Percentiles rank a stretch among this genome's conserved stretches.
These are phyloP conservation scores for Saccharum officinarum DNA, from an alignment of 176 grass and related monocot species.

Conservation along the genomic window DNA sequence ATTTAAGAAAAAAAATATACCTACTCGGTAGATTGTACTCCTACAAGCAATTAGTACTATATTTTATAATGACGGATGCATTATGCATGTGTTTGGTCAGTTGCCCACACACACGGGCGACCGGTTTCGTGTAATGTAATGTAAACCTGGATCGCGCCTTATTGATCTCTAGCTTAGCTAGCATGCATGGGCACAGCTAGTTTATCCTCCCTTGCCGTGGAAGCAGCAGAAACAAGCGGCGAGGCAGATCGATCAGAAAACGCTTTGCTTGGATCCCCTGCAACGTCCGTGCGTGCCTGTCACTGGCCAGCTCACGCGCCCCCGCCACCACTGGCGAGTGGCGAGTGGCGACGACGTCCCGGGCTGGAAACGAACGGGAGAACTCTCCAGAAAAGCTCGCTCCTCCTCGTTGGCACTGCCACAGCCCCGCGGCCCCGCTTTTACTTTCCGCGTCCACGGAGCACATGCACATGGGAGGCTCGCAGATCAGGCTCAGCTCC, in stretches of 20 bases:
- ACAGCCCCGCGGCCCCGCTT: background rate
- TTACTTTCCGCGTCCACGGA: conserved; percentile 14
- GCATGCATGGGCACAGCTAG: background rate
- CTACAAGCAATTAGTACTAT: no score
- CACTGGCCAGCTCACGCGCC: conserved; percentile 36
- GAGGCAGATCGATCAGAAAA: background rate
- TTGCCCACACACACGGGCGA: background rate
- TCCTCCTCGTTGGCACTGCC: background rate
- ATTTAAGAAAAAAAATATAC: no score
- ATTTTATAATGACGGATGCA: background rate
- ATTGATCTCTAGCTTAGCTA: background rate
- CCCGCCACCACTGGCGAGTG: background rate
- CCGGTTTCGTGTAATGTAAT: conserved; percentile 11
- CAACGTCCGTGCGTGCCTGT: conserved; percentile 34
- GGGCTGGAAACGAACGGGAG: background rate
- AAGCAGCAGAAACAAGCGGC: background rate
- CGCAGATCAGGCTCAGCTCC: background rate
- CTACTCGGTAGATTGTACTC: no score
- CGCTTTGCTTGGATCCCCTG: conserved; percentile 58
- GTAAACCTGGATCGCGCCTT: background rate
- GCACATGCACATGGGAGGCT: conserved; percentile 17
- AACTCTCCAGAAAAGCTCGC: background rate
- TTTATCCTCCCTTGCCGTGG: conserved; percentile 21
- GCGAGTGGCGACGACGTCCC: background rate
- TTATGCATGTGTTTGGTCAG: background rate